Evolutionary conservation across 164 flowering plant species (phyloP).

Genomic region (Annona squamosa): DNA sequence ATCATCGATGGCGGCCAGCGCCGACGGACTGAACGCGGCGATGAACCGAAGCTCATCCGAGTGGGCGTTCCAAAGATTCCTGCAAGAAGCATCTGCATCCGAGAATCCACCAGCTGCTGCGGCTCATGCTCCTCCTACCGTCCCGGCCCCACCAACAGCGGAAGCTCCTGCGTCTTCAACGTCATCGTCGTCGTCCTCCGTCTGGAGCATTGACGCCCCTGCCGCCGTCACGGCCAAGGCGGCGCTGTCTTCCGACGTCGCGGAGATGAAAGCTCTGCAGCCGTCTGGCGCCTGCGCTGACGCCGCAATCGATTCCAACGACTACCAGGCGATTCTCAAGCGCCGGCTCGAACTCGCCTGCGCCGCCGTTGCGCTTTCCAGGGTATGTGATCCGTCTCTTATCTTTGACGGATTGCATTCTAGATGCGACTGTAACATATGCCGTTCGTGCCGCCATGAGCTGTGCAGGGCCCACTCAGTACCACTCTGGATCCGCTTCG

Average conservation of each 20-base stretch:
- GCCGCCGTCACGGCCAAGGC: neutral
- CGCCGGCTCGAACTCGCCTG: constrained; percentile 75
- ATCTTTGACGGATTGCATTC: neutral
- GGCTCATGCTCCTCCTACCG: neutral
- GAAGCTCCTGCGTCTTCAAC: neutral
- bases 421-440: neutral
- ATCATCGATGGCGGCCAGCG: neutral
- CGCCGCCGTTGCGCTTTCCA: constrained; percentile 76
- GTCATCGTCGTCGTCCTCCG: constrained; percentile 1
- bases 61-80: constrained; percentile 77
- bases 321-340: constrained; percentile 72
- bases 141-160: neutral
- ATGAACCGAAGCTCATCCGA: constrained; percentile 84
- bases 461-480: neutral
- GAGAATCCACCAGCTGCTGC: neutral
- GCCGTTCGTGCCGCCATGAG: neutral
- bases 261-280: constrained; percentile 21
- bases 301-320: constrained; percentile 55
- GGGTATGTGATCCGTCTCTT: constrained; percentile 32
- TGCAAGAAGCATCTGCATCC: constrained; percentile 38
- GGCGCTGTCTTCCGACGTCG: constrained; percentile 9
- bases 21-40: neutral
- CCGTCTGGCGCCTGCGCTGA: constrained; percentile 14
- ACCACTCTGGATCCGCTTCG: no score
- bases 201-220: neutral